A percentile compares a stretch with the other conserved stretches of the same genome.
phyloP scores from a whole-genome alignment of 148 eudicot genomes.

The Arbutus unedo region DNA sequence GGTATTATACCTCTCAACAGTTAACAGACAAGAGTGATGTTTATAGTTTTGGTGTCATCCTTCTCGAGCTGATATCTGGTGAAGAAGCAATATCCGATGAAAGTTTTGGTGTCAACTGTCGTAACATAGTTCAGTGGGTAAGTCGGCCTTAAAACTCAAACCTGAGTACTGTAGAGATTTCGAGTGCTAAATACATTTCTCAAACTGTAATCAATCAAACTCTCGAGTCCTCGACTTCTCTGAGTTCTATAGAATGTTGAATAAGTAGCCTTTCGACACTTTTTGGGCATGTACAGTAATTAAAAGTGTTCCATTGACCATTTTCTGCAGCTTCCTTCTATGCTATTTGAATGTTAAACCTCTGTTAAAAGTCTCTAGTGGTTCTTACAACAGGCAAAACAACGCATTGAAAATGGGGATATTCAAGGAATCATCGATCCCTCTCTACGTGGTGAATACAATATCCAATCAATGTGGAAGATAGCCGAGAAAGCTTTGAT shows the following conservation, averaged over 20 bases:
- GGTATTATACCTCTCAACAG: constrained; percentile 93
- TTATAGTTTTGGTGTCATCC: constrained; percentile 94
- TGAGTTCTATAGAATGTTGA: too few species aligned
- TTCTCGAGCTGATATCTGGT: constrained; percentile 92
- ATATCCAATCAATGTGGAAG: constrained; percentile 97
- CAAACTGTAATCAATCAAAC: too few species aligned
- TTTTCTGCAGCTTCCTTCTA: too few species aligned
- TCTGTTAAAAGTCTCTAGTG: not conserved
- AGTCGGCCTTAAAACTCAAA: constrained; percentile 16
- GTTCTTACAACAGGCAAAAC: constrained; percentile 54
- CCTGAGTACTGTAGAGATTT: not conserved
- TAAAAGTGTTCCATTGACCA: too few species aligned
- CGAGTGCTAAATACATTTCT: too few species aligned
- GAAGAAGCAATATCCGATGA: constrained; percentile 95
- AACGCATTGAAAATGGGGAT: constrained; percentile 90
- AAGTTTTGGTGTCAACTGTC: constrained; percentile 83
- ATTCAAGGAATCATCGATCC: constrained; percentile 90
- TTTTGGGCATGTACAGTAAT: too few species aligned
- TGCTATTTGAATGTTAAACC: not conserved
- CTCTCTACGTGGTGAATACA: constrained; percentile 56
- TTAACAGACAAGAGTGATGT: constrained; percentile 95
- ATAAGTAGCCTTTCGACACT: too few species aligned
- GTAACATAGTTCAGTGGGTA: constrained; percentile 98
- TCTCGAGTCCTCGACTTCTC: too few species aligned
- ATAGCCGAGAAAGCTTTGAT: constrained; percentile 93